A percentile compares a stretch with the other conserved stretches of the same genome.
Conservation (phyloP, 2,329 filamentous ascomycete genomes). For the Chrysosporium queenslandicum region DNA sequence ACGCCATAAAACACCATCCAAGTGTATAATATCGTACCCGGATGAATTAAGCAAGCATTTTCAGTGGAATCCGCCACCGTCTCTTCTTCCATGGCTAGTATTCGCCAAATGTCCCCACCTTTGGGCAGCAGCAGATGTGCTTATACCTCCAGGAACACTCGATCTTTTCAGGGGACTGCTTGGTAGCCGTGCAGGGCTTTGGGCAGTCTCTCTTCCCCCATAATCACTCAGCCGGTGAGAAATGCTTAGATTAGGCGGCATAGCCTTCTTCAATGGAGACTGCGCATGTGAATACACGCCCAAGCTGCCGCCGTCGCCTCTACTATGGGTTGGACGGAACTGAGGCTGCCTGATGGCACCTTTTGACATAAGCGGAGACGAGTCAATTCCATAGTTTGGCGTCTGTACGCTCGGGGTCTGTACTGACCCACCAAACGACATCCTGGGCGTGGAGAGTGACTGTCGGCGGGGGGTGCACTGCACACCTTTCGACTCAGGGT, state of each 20-base stretch:
- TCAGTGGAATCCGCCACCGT: constrained; percentile 24
- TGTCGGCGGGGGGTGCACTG: constrained; percentile 39
- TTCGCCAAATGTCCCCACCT: constrained; percentile 20
- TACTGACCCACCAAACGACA: constrained; percentile 20
- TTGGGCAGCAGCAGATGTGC: constrained; percentile 26
- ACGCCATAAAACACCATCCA: neutral
- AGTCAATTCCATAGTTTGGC: constrained; percentile 40
- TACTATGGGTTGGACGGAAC: constrained; percentile 37
- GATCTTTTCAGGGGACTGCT: constrained; percentile 37
- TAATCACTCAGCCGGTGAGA: constrained; percentile 33
- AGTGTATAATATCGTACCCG: neutral
- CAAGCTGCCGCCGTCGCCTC: constrained; percentile 62
- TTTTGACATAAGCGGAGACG: constrained; percentile 37
- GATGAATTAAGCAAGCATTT: neutral
- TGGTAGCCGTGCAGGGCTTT: constrained; percentile 31
- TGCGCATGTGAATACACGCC: constrained; percentile 70
- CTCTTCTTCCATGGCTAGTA: constrained; percentile 18
- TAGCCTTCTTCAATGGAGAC: constrained; percentile 73
- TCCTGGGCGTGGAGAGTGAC: constrained; percentile 18
- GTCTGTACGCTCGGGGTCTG: constrained; percentile 29
- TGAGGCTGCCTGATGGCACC: constrained; percentile 46
- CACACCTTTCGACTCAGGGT: constrained; percentile 48
- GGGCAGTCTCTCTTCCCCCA: constrained; percentile 28
- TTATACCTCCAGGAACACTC: constrained; percentile 31
- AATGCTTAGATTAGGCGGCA: constrained; percentile 48